Base-by-base conservation (phyloP, 2,329 filamentous ascomycete genomes). In the Emergomyces africanus region DNA sequence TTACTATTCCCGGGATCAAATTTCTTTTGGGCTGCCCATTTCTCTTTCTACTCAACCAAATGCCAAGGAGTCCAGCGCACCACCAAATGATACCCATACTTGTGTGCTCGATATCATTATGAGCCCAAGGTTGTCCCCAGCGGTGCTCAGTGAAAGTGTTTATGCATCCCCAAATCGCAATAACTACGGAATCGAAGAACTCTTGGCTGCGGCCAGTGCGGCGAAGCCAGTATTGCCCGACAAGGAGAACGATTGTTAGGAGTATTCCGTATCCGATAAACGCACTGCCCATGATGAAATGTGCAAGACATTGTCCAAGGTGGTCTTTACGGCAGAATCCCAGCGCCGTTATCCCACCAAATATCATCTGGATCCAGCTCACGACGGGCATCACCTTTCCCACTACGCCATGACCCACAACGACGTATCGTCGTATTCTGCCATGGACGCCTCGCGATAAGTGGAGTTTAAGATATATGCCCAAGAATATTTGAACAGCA, bases 41-140 rank as follows among this genome's bases (percentile, higher is more conserved):
- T 59, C 89, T 84, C 70, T 86, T 89, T 63, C 84, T 83, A 71
- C 90, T 95, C 44, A 99, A 79, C 94, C 92, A 99, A 57, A 99
- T 81, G 48, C 94, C 94, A 12, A 92, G 82, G 35, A 99, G 77
- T 28, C 94, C 94, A 8, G 94, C 92, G 67, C 85, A 88, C 92
- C 92, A 99, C 94, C 94, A 99, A 57, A 99, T 85, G 62, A 99
- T 84, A n/a, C 94, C 94, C 92, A 99, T 97, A n/a, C 88, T 89
- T 0, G 94, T 99, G 73, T 99, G 94, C 72, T 99, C 92, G 76
- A 96, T 84, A 72, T 99, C 94, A 69, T 96, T 97, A 73, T 83
- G 84, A 57, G 88, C 90, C 94, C 94, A 99, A 0, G 83, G 81
- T 0, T 80, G 80, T 58, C 94, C 94, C 94, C 94, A 99, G 57